These are phyloP conservation scores for Eimeria tenella DNA, from an alignment of 169 alveolate genomes.

Conservation along the genomic window DNA sequence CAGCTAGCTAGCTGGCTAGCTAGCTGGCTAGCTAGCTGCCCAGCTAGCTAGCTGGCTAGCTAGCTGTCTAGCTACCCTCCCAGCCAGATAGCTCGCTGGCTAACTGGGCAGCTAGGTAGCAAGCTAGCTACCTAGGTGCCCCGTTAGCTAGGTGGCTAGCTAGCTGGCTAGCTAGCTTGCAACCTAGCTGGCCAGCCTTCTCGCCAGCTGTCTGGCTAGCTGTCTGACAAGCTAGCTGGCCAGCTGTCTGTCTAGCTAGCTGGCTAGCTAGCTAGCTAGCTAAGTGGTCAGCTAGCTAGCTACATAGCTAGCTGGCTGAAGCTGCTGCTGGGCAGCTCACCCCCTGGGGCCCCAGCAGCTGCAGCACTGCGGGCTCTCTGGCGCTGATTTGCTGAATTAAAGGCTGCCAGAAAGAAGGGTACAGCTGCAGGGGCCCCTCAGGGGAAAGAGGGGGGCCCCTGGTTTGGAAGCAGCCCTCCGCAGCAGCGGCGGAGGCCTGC, in stretches of 20 bases:
- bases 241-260: neutral
- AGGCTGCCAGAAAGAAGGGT: slow-evolving; percentile 50
- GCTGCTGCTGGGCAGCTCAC: neutral
- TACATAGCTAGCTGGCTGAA: neutral
- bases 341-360: slow-evolving; percentile 63
- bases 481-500: neutral
- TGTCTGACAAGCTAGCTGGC: neutral
- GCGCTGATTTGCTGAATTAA: slow-evolving; percentile 13
- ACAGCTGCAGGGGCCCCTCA: slow-evolving; percentile 1
- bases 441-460: neutral
- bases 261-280: neutral
- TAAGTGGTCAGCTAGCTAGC: neutral
- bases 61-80: neutral
- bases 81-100: neutral
- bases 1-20: slow-evolving; percentile 30
- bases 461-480: neutral
- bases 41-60: neutral
- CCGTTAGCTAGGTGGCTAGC: neutral
- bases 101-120: neutral
- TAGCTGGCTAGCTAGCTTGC: slow-evolving; percentile 5
- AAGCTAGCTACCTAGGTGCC: neutral
- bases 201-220: too few relatives aligned
- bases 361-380: slow-evolving; percentile 61
- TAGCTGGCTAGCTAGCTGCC: neutral
- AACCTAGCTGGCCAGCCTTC: neutral